Base-by-base conservation (phyloP, 2,329 filamentous ascomycete species). In the Cryphonectria nitschkei region DNA sequence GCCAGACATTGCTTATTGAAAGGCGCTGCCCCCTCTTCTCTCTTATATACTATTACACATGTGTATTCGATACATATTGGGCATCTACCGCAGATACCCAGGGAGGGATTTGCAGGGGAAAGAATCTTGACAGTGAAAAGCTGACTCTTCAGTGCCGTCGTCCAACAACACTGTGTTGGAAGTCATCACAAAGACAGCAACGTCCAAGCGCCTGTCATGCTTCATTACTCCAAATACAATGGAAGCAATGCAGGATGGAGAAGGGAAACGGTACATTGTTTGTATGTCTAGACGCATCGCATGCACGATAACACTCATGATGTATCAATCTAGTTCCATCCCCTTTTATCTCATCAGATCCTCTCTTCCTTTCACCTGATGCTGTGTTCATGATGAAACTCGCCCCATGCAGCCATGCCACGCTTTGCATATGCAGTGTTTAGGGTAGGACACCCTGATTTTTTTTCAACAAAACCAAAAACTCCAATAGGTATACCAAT, bases 251-350 rank as follows among this genome's bases (percentile, higher is more conserved):
- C 2, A 50, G 46, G 46, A 2, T 50, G 46, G 19, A 50, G 46
- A 7, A n/a, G 5, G 19, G 43, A 34, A 34, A 34, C 6, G 4
- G 46, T n/a, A 50, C 19, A n/a, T 22, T 50, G 43, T 46, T 14
- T 22, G 22, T 50, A 9, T 50, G 34, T 26, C 3, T 69, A 11
- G 11, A 43, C 29, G 39, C 19, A 46, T 63, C 39, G 39, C 6
- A 63, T 63, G 61, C 39, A 4, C 5, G 13, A 29, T 6, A 26
- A 39, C 7, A 46, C 13, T 32, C 61, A 26, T 26, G 37, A 63
- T 39, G 61, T 43, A 63, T 63, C 39, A 46, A 46, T 63, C 61
- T 63, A 63, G n/a, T 43, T 8, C 34, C 8, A n/a, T 19, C 37
- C 16, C 16, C 46, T 7, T 50, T 22, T 16, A 26, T 46, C 16